phyloP scores from a whole-genome alignment of 192 early-diverging fungal species.

The Coemansia sp. region DNA sequence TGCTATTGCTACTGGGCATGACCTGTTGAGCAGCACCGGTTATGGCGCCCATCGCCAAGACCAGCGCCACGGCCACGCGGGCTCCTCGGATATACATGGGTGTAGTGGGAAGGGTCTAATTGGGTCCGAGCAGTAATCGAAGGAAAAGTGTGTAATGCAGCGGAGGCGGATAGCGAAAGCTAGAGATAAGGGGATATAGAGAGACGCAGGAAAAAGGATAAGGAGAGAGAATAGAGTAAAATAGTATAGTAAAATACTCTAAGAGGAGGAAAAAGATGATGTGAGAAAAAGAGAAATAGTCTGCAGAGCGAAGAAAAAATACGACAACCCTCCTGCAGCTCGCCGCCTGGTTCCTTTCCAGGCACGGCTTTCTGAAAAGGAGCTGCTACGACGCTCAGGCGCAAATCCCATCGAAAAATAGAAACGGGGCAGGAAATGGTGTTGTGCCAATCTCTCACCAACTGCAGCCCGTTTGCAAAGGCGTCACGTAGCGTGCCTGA shows the following conservation, averaged over 20 bases:
- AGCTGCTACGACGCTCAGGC: background rate
- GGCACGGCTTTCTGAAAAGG: conserved; percentile 8
- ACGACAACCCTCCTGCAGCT: conserved; percentile 3
- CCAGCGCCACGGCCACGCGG: conserved; percentile 41
- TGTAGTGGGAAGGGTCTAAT: background rate
- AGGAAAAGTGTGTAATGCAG: conserved; percentile 6
- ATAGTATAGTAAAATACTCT: background rate
- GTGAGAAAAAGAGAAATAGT: background rate
- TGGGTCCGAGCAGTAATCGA: background rate
- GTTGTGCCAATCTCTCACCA: background rate
- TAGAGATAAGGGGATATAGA: background rate
- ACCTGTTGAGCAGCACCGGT: conserved; percentile 14
- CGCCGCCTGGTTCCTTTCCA: conserved; percentile 2
- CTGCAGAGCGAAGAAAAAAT: background rate
- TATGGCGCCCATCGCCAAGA: conserved; percentile 24
- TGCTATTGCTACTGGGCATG: background rate
- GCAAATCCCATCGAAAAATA: conserved; percentile 9
- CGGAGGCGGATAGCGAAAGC: conserved; percentile 6
- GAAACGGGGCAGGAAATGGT: conserved; percentile 1
- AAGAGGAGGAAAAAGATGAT: conserved; percentile 1
- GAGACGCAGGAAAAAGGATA: background rate
- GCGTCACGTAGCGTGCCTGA: background rate
- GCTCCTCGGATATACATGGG: conserved; percentile 37
- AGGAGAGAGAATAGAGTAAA: conserved; percentile 4
- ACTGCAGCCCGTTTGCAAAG: background rate